Percentiles rank a stretch among this genome's conserved stretches.
Evolutionary conservation across 2,329 filamentous ascomycete genomes (phyloP).

Genomic region (Xylariaceae sp.): DNA sequence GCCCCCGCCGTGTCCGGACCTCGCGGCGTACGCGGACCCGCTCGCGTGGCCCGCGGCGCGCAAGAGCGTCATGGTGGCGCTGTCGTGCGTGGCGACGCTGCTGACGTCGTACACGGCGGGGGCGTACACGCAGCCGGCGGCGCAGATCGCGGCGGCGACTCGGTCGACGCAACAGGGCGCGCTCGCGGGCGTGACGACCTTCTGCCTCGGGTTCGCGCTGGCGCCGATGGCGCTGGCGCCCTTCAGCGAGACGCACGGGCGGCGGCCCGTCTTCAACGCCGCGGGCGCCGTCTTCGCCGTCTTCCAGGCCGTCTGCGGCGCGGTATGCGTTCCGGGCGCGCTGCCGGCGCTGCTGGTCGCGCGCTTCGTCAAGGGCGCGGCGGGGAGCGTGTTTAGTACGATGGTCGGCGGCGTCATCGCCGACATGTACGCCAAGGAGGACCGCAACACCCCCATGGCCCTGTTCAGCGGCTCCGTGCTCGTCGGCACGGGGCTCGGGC

Average conservation of each 20-base stretch:
- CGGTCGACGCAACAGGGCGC: constrained; percentile 56
- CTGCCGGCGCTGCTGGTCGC: constrained; percentile 68
- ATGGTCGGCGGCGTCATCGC: constrained; percentile 90
- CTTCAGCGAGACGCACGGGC: constrained; percentile 80
- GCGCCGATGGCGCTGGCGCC: constrained; percentile 86
- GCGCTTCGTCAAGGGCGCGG: constrained; percentile 71
- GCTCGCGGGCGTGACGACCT: constrained; percentile 71
- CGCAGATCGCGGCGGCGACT: constrained; percentile 60
- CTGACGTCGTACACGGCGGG: constrained; percentile 77
- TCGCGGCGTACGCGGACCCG: constrained; percentile 61
- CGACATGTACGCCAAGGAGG: constrained; percentile 72
- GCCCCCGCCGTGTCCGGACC: constrained; percentile 54
- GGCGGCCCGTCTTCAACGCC: constrained; percentile 71
- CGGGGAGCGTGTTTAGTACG: constrained; percentile 71
- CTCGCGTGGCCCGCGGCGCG: constrained; percentile 62
- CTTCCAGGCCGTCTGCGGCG: constrained; percentile 65
- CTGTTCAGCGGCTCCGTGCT: constrained; percentile 75
- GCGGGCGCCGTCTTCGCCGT: constrained; percentile 65
- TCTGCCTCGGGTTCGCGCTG: constrained; percentile 71
- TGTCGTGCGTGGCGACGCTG: constrained; percentile 70
- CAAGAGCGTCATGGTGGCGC: constrained; percentile 63
- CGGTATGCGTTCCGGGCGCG: constrained; percentile 47
- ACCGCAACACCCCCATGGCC: constrained; percentile 84
- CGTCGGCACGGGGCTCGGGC: constrained; percentile 72
- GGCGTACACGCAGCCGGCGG: constrained; percentile 64